Conservation (phyloP, 1,284 basidiomycete genomes). For the Cryptococcus wingfieldii region DNA sequence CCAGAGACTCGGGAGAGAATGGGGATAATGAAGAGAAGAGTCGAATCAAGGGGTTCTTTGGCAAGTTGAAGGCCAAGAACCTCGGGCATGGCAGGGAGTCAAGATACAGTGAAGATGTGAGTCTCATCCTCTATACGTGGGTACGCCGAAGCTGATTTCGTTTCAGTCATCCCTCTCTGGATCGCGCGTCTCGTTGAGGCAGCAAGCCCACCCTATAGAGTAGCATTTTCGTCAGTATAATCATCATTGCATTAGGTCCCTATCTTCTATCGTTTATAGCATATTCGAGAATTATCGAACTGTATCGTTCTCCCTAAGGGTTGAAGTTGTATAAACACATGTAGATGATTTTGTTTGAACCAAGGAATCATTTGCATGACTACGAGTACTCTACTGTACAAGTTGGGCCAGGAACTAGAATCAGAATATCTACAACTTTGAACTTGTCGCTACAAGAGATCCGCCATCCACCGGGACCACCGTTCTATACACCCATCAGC, state of each 20-base stretch:
- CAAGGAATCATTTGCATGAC: too few relatives aligned
- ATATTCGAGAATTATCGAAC: too few relatives aligned
- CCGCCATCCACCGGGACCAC: slow-evolving; percentile 63
- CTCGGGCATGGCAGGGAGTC: slow-evolving; percentile 1
- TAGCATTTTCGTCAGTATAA: background rate
- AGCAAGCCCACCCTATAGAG: background rate
- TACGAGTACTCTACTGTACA: too few relatives aligned
- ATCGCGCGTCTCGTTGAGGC: background rate
- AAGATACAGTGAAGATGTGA: slow-evolving; percentile 20
- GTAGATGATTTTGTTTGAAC: too few relatives aligned
- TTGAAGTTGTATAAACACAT: too few relatives aligned
- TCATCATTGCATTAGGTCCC: background rate
- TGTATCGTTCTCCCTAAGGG: too few relatives aligned
- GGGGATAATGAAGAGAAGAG: slow-evolving; percentile 13
- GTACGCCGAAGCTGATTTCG: background rate
- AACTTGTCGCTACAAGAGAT: slow-evolving; percentile 40
- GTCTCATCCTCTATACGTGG: background rate
- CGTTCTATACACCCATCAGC: slow-evolving; percentile 43
- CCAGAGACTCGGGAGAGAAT: slow-evolving; percentile 4
- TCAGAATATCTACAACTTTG: slow-evolving; percentile 17
- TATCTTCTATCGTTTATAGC: background rate
- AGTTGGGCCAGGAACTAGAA: too few relatives aligned
- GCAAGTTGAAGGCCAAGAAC: slow-evolving; percentile 18
- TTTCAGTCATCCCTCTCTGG: background rate
- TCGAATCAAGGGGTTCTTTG: slow-evolving; percentile 27